Conservation (phyloP, 257 asterid species). For the Jaltomata sinuosa region DNA sequence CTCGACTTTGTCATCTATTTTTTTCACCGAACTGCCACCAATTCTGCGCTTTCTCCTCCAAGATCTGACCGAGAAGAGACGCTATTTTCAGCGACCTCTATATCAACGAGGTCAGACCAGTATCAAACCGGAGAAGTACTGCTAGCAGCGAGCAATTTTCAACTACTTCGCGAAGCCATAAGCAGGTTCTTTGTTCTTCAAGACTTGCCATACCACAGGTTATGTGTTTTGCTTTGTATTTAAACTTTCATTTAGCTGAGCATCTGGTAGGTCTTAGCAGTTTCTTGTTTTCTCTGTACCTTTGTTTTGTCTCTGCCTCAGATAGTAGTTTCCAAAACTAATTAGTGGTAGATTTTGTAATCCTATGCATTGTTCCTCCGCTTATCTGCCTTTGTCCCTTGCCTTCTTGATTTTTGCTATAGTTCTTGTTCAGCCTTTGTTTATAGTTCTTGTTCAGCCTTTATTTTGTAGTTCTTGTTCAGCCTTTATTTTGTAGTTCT, state of each 20-base stretch:
- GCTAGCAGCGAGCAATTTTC: neutral
- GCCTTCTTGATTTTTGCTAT: neutral
- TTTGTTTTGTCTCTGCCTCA: neutral
- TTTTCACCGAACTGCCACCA: neutral
- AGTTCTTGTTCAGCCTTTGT: neutral
- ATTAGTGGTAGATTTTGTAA: neutral
- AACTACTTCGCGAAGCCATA: neutral
- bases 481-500: neutral
- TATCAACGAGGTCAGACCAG: neutral
- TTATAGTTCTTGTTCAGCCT: neutral
- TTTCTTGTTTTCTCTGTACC: neutral
- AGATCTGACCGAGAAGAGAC: neutral
- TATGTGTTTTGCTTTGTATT: neutral
- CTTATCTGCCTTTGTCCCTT: neutral
- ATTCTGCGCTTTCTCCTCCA: neutral
- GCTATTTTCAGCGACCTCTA: neutral
- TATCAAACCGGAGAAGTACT: neutral
- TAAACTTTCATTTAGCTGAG: neutral
- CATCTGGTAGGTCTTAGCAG: neutral
- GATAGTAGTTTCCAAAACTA: neutral
- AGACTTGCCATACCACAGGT: neutral
- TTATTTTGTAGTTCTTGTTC: neutral
- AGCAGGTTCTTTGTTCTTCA: neutral
- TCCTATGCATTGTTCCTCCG: neutral
- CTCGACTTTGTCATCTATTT: neutral